phyloP scores from a whole-genome alignment of 2,329 filamentous ascomycete genomes.

The Ophiostoma novo-ulmi region DNA sequence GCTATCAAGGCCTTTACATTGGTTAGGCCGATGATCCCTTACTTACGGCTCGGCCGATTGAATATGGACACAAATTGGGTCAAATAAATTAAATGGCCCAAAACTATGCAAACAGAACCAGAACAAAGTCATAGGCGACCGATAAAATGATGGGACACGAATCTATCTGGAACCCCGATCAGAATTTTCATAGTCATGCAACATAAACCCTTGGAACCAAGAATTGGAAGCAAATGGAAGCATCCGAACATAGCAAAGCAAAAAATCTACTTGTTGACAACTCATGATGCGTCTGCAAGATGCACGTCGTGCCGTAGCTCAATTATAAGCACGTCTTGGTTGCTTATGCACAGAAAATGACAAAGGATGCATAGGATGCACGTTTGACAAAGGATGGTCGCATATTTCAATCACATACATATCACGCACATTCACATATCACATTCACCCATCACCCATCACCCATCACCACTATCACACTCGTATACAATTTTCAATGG shows the following conservation, averaged over 20 bases:
- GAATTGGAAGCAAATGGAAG: neutral
- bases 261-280: conserved; percentile 13
- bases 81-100: neutral
- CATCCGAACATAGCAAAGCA: neutral
- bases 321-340: neutral
- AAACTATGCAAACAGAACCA: neutral
- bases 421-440: conserved; percentile 1
- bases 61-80: neutral
- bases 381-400: neutral
- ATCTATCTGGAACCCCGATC: neutral
- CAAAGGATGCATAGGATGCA: no score
- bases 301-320: conserved; percentile 15
- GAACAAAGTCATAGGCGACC: neutral
- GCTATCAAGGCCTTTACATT: neutral
- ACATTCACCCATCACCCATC: neutral
- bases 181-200: neutral
- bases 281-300: conserved; percentile 14
- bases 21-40: neutral
- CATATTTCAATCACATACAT: neutral
- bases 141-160: no score
- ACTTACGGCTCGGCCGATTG: neutral
- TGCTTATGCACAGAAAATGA: neutral
- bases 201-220: neutral
- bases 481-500: neutral
- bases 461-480: neutral